These are phyloP conservation scores for Sclerotinia trifoliorum DNA, from an alignment of 2,329 filamentous ascomycete species.

Conservation along the genomic window DNA sequence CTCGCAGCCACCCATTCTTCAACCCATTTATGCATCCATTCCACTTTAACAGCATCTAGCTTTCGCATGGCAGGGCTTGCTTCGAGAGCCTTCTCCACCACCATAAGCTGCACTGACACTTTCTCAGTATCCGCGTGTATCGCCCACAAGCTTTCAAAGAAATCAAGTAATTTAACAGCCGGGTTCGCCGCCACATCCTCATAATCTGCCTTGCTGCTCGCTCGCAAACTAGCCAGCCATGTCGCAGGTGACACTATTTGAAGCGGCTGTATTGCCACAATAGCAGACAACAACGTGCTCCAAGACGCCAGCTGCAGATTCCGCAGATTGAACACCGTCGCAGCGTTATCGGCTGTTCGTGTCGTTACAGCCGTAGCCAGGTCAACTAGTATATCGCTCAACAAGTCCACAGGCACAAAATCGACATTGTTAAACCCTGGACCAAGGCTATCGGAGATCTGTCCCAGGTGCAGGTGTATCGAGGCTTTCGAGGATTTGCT, in stretches of 20 bases:
- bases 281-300: background rate
- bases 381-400: conserved; percentile 43
- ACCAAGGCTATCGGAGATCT: conserved; percentile 43
- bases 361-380: conserved; percentile 25
- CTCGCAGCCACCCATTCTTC: conserved; percentile 3
- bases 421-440: conserved; percentile 40
- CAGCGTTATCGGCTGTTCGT: background rate
- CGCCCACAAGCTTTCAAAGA: background rate
- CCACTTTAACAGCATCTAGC: background rate
- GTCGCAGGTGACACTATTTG: background rate
- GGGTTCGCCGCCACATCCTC: background rate
- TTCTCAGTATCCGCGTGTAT: background rate
- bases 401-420: conserved; percentile 47
- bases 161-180: conserved; percentile 7
- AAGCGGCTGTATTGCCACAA: background rate
- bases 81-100: background rate
- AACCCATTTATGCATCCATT: conserved; percentile 17
- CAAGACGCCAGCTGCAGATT: background rate
- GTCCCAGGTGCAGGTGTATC: conserved; percentile 30
- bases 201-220: background rate
- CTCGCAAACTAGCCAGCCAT: conserved; percentile 1
- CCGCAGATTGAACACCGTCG: background rate
- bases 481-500: no score
- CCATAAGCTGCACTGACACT: background rate
- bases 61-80: background rate